A percentile compares a stretch with the other conserved stretches of the same genome.
These are phyloP conservation scores for Exophiala lecanii-corni DNA, from an alignment of 2,329 filamentous ascomycete genomes.

Conservation along the genomic window DNA sequence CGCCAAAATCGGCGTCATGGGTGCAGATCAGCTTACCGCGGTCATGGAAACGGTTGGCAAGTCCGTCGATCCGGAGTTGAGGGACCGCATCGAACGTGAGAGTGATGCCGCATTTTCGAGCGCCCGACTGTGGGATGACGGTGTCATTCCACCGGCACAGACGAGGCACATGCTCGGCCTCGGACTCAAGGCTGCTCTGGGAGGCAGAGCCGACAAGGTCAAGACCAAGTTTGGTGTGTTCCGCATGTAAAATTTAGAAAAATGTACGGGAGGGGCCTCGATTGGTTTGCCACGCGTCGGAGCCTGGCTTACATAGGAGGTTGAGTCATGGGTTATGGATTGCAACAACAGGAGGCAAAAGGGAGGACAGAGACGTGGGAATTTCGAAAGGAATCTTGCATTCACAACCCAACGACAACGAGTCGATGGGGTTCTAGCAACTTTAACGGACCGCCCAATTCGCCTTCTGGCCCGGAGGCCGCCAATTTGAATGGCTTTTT, in stretches of 20 bases:
- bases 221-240: conserved; percentile 74
- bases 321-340: background rate
- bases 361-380: too few relatives aligned
- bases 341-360: background rate
- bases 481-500: too few relatives aligned
- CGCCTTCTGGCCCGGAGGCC: too few relatives aligned
- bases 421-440: too few relatives aligned
- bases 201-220: conserved; percentile 57
- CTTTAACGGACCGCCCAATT: too few relatives aligned
- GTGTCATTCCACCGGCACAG: conserved; percentile 72
- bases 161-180: conserved; percentile 68
- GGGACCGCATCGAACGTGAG: conserved; percentile 80
- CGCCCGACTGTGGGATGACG: conserved; percentile 86
- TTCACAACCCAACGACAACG: too few relatives aligned
- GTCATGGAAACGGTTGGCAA: conserved; percentile 96
- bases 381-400: conserved; percentile 15
- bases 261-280: background rate
- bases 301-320: background rate
- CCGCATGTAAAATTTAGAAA: conserved; percentile 58
- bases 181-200: conserved; percentile 66
- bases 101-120: conserved; percentile 85
- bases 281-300: background rate
- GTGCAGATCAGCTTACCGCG: conserved; percentile 79
- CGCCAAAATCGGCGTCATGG: conserved; percentile 95
- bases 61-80: conserved; percentile 72